Conservation (phyloP, 2,329 filamentous ascomycete genomes). For the Beauveria varroae region DNA sequence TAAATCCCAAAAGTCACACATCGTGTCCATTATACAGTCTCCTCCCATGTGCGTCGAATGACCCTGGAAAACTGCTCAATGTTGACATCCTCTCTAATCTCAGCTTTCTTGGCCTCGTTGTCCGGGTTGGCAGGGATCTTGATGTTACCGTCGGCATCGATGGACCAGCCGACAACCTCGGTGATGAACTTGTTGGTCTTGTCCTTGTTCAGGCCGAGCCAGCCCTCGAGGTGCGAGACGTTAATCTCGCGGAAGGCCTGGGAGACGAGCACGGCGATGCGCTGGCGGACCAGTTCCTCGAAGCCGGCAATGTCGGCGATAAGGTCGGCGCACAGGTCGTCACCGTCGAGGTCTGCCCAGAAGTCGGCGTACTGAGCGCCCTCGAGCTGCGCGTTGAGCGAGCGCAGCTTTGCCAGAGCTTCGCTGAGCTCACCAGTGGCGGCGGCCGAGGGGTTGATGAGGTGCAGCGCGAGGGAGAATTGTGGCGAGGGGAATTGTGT, state of each 20-base stretch:
- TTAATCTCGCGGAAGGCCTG: constrained; percentile 71
- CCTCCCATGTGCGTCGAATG: constrained; percentile 79
- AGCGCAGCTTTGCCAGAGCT: constrained; percentile 79
- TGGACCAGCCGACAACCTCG: constrained; percentile 80
- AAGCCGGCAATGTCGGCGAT: constrained; percentile 92
- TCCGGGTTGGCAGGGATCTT: constrained; percentile 88
- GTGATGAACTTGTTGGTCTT: constrained; percentile 69
- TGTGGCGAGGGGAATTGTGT: constrained; percentile 95
- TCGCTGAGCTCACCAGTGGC: constrained; percentile 71
- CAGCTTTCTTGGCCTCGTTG: constrained; percentile 92
- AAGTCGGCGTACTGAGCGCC: constrained; percentile 85
- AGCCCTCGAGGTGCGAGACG: constrained; percentile 60
- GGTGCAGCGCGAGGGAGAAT: constrained; percentile 88
- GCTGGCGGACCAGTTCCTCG: constrained; percentile 84
- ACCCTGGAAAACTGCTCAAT: constrained; percentile 79
- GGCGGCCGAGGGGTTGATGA: constrained; percentile 73
- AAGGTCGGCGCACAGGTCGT: constrained; percentile 92
- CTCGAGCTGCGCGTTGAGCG: constrained; percentile 80
- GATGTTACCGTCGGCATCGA: constrained; percentile 59
- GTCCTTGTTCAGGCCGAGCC: constrained; percentile 65
- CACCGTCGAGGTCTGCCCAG: constrained; percentile 86
- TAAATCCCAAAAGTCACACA: background rate
- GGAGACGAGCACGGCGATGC: constrained; percentile 81
- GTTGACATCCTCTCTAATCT: constrained; percentile 92
- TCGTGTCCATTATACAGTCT: constrained; percentile 32